Conservation (phyloP, 176 grass and related monocot species). For the Ensete glaucum region DNA sequence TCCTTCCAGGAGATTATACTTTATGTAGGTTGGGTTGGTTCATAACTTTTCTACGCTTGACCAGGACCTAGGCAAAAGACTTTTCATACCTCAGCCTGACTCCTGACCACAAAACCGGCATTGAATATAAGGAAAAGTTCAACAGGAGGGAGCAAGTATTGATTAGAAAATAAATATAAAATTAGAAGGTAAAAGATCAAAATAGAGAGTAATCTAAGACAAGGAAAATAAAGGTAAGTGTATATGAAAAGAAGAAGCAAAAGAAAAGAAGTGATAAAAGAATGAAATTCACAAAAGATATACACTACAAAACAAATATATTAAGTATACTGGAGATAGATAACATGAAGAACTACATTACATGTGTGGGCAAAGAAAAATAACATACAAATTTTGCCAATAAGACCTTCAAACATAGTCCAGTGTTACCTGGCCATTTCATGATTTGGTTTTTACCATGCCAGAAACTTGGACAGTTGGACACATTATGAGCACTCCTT, state of each 20-base stretch:
- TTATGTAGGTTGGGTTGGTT: too few species aligned
- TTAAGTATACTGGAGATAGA: neutral
- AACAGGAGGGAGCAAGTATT: neutral
- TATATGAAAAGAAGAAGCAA: neutral
- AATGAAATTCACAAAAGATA: neutral
- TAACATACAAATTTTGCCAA: neutral
- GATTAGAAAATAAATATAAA: neutral
- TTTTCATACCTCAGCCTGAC: too few species aligned
- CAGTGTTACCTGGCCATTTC: neutral
- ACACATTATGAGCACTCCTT: neutral
- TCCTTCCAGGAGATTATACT: too few species aligned
- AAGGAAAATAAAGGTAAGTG: neutral
- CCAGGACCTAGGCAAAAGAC: too few species aligned
- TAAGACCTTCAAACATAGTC: too few species aligned
- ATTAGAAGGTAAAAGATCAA: neutral
- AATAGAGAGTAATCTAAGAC: neutral
- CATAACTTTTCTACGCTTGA: too few species aligned
- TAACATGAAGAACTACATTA: neutral
- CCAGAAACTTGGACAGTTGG: neutral
- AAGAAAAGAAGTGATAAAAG: neutral
- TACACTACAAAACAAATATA: neutral
- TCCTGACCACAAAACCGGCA: too few species aligned
- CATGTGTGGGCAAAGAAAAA: neutral
- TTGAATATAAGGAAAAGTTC: too few species aligned
- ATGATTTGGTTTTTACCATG: neutral